These are phyloP conservation scores for Sonneratia caseolaris DNA, from an alignment of 345 rosid genomes.

Conservation along the genomic window DNA sequence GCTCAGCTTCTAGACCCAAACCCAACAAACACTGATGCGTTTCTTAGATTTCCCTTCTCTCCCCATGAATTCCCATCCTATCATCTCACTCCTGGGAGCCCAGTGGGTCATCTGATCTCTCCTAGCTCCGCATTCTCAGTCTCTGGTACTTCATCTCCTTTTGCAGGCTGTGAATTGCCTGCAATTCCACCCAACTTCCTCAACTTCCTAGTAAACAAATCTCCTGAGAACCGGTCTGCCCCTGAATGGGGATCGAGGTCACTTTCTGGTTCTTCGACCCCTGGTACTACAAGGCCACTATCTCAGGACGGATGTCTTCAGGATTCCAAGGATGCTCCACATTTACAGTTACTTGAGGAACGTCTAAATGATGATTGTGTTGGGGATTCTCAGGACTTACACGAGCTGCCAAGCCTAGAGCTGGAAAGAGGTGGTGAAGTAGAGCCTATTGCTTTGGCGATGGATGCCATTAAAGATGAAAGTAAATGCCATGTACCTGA, in stretches of 20 bases:
- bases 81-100: slow-evolving; percentile 88
- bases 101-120: slow-evolving; percentile 78
- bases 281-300: slow-evolving; percentile 34
- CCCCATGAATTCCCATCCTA: slow-evolving; percentile 69
- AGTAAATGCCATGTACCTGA: slow-evolving; percentile 14
- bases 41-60: slow-evolving; percentile 36
- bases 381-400: slow-evolving; percentile 36
- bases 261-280: slow-evolving; percentile 44
- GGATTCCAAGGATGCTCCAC: slow-evolving; percentile 20
- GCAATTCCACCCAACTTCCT: slow-evolving; percentile 31
- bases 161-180: slow-evolving; percentile 52
- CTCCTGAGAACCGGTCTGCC: slow-evolving; percentile 43
- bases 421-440: slow-evolving; percentile 24
- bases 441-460: too few relatives aligned
- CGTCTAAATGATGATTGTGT: slow-evolving; percentile 15
- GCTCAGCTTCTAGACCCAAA: slow-evolving; percentile 64
- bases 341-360: neutral
- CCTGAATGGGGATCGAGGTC: slow-evolving; percentile 29
- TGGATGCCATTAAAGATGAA: slow-evolving; percentile 9
- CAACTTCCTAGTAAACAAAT: slow-evolving; percentile 46
- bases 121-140: slow-evolving; percentile 85
- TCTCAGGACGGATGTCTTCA: slow-evolving; percentile 23
- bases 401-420: slow-evolving; percentile 43
- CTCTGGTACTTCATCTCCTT: slow-evolving; percentile 89
- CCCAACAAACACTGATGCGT: slow-evolving; percentile 24